Evolutionary conservation across 306 rosid species (phyloP).

Genomic region (Fragaria vesca): DNA sequence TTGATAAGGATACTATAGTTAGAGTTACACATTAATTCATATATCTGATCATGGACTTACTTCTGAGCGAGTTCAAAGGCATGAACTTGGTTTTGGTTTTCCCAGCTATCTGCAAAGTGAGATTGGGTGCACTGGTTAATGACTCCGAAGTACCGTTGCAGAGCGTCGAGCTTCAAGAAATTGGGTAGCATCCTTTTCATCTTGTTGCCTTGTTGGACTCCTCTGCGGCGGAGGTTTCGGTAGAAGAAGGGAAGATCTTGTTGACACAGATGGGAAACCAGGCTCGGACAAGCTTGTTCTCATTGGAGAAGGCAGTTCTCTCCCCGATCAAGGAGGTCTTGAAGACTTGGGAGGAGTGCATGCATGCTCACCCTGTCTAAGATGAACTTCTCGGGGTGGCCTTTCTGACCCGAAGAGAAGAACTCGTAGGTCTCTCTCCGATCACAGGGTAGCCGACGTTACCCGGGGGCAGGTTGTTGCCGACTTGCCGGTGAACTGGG

Average conservation of each 20-base stretch:
- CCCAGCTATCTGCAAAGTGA: neutral
- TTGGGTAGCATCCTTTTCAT: neutral
- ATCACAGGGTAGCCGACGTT: slow-evolving; percentile 47
- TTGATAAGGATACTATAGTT: too few species aligned
- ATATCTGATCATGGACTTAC: too few species aligned
- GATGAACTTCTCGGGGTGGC: slow-evolving; percentile 34
- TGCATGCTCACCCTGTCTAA: slow-evolving; percentile 22
- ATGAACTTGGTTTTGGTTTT: neutral
- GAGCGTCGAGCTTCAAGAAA: neutral
- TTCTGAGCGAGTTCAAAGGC: too few species aligned
- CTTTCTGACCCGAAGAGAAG: slow-evolving; percentile 8
- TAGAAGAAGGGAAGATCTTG: slow-evolving; percentile 13
- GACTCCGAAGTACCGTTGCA: neutral
- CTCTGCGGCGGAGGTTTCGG: neutral
- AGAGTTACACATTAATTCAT: too few species aligned
- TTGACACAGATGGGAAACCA: neutral
- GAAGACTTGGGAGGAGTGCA: slow-evolving; percentile 36
- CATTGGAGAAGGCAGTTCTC: slow-evolving; percentile 41
- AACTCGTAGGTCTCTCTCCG: slow-evolving; percentile 46
- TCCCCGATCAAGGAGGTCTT: slow-evolving; percentile 47
- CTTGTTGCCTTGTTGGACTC: neutral
- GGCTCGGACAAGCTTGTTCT: slow-evolving; percentile 36
- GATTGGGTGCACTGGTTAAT: neutral
- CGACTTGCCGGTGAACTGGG: slow-evolving; percentile 4
- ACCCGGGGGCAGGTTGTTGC: slow-evolving; percentile 46